A percentile compares a stretch with the other conserved stretches of the same genome.
Evolutionary conservation across 352 stramenopile species (phyloP).

Genomic region (Globisporangium ultimum): DNA sequence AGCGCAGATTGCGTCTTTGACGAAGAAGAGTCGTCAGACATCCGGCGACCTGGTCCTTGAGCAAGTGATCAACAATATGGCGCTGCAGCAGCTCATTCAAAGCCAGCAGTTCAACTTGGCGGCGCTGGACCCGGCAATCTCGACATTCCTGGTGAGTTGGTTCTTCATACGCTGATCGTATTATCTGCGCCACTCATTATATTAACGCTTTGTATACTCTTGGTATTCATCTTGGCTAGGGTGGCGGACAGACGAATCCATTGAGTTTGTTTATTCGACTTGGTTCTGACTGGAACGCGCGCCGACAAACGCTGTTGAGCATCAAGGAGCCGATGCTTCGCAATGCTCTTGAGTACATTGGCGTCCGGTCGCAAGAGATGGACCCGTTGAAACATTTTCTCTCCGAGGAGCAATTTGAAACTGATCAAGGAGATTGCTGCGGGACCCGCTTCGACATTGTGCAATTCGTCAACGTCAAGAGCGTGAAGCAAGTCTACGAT

Average conservation of each 20-base stretch:
- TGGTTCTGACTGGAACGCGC: slow-evolving; percentile 18
- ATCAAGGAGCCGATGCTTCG: slow-evolving; percentile 1
- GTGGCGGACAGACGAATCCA: slow-evolving; percentile 12
- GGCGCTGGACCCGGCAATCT: neutral
- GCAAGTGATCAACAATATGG: neutral
- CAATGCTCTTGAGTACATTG: neutral
- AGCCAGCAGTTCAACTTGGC: slow-evolving; percentile 1
- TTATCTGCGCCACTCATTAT: neutral
- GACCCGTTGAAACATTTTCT: slow-evolving; percentile 24
- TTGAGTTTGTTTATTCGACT: slow-evolving; percentile 43
- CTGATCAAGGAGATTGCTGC: slow-evolving; percentile 27
- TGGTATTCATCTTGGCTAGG: neutral
- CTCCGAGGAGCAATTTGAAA: slow-evolving; percentile 20
- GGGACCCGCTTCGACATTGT: slow-evolving; percentile 36
- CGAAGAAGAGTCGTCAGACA: neutral
- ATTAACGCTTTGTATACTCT: neutral
- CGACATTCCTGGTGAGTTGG: slow-evolving; percentile 2
- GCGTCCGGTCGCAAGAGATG: neutral
- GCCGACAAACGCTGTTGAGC: neutral
- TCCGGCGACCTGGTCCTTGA: neutral
- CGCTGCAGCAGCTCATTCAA: neutral
- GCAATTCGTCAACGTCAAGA: slow-evolving; percentile 17
- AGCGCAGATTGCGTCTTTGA: neutral
- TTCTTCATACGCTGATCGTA: neutral
- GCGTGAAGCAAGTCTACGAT: slow-evolving; percentile 33